Evolutionary conservation across 2,329 filamentous ascomycete species (phyloP), one percentile per base, ranked within the genome.

Genomic region (Penicillium digitatum): DNA sequence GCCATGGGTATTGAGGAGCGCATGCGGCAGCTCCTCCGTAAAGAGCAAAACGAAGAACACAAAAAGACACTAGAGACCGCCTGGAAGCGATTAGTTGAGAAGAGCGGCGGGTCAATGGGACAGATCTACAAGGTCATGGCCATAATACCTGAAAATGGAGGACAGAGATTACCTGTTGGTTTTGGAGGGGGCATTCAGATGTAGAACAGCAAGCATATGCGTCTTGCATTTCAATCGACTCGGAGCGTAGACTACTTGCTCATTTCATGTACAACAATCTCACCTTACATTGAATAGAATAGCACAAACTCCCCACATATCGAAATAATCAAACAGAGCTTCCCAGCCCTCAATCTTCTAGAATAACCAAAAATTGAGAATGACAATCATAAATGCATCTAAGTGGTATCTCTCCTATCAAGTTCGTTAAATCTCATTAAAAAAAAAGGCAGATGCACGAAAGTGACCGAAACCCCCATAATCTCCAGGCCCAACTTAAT

Each of bases 91-190:
- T 76, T 99, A 48, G 84, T 96, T n/a, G 92, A 96, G 71, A 80
- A 85, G 39, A 87, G 89, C 0, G 87, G 86, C 1, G 85, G 84
- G 48, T 93, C 91, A 0, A 99, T 99, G 94, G 94, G 94, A 0
- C 92, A 87, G 76, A 78, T 96, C 22, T 99, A 99, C 72, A 96
- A 97, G 76, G 92, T 85, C 24, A 81, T 99, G 81, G 89, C 92
- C 12, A 90, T 99, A 65, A 70, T 97, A 66, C 94, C 94, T 0
- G 88, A 92, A 72, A 89, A 88, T 60, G 82, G 80, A 34, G 87
- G 88, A 1, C 81, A 78, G 57, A 84, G 91, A 65, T 81, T 87
- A 56, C 93, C 93, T 2, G 91, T 96, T 52, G 94, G 94, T 0
- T 97, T 99, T 77, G 94, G 94, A 0, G 94, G 93, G 0, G 85